Conservation (phyloP, 345 rosid species). For the Eutrema yunnanense region DNA sequence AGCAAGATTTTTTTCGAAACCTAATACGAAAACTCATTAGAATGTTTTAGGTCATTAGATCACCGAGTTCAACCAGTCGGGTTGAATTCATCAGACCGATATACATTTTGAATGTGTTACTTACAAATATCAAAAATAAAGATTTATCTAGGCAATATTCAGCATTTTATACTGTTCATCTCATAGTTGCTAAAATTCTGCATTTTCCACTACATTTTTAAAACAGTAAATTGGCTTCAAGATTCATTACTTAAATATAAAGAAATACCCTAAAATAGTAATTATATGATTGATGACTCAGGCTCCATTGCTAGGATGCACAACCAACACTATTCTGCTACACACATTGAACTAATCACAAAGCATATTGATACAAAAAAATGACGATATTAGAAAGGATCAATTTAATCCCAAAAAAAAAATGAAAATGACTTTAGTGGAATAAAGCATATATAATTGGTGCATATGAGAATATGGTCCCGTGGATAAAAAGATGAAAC, state of each 20-base stretch:
- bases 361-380: neutral
- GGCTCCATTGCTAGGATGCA: conserved; percentile 14
- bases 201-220: neutral
- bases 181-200: neutral
- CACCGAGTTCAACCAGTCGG: neutral
- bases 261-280: too few species aligned
- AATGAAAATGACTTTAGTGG: neutral
- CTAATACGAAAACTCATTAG: neutral
- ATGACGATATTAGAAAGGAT: neutral
- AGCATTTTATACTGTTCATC: too few species aligned
- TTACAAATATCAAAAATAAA: neutral
- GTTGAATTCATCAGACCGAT: neutral
- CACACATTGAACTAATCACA: conserved; percentile 7
- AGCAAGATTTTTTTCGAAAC: neutral
- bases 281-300: conserved; percentile 6
- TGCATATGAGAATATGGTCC: conserved; percentile 8
- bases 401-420: too few species aligned
- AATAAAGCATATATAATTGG: conserved; percentile 20
- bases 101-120: neutral
- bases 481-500: neutral
- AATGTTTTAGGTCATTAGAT: neutral
- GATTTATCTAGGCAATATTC: neutral
- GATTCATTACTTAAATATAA: neutral
- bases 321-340: neutral
- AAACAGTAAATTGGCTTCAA: neutral